These are phyloP conservation scores for Pluteus cervinus DNA, from an alignment of 768 basidiomycete genomes.

Conservation along the genomic window DNA sequence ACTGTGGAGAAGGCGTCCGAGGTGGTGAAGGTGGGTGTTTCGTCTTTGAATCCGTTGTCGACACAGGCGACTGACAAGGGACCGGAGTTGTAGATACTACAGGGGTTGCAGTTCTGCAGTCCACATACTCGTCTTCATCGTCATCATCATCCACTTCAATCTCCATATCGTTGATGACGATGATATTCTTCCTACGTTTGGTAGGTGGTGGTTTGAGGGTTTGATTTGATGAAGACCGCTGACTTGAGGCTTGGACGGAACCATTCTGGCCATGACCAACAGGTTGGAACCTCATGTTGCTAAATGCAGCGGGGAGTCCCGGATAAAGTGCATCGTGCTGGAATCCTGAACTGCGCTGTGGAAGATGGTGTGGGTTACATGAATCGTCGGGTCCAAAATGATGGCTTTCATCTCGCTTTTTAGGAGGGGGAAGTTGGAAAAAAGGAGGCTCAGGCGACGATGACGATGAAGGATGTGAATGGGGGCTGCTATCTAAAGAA, in stretches of 20 bases:
- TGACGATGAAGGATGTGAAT: conserved; percentile 28
- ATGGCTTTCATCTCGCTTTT: neutral
- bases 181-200: conserved; percentile 24
- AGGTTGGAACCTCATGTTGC: too few relatives aligned
- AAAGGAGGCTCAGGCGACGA: conserved; percentile 23
- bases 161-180: conserved; percentile 33
- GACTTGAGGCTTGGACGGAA: conserved; percentile 2
- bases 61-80: too few relatives aligned
- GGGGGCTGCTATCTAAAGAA: conserved; percentile 30
- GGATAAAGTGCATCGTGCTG: conserved; percentile 2
- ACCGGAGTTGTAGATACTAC: too few relatives aligned
- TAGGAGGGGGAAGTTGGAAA: conserved; percentile 19
- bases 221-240: conserved; percentile 3
- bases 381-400: conserved; percentile 3
- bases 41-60: too few relatives aligned
- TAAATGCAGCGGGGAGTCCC: neutral
- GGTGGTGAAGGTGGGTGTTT: too few relatives aligned
- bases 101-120: too few relatives aligned
- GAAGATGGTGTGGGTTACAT: conserved; percentile 1
- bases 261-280: too few relatives aligned
- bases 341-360: conserved; percentile 6
- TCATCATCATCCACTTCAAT: conserved; percentile 31
- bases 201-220: conserved; percentile 1
- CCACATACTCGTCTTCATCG: conserved; percentile 18
- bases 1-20: too few relatives aligned